Base-by-base conservation (phyloP, 768 basidiomycete genomes). In the Tylopilus felleus region DNA sequence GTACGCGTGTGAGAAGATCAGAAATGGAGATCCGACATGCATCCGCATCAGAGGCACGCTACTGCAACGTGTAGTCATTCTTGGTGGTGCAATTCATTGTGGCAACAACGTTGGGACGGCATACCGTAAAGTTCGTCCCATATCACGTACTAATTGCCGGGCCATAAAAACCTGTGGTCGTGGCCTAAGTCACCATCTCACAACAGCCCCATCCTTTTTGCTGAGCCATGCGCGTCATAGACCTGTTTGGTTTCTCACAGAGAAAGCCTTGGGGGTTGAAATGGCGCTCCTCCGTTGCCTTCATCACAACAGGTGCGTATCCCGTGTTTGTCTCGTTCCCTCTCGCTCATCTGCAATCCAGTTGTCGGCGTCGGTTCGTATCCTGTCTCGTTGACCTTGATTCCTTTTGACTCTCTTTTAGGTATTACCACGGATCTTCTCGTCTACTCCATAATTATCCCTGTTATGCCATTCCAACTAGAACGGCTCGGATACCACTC, bases 111-210 rank as follows among this genome's bases (percentile, higher is more conserved):
- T n/a, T n/a, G n/a, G n/a, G n/a, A n/a, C n/a, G n/a, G n/a, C n/a
- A n/a, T n/a, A n/a, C n/a, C n/a, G n/a, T n/a, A n/a, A n/a, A n/a
- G n/a, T n/a, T 84, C 27, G 74, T 85, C 52, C 83, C 84, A 1
- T 85, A 84, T 60, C 82, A n/a, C n/a, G n/a, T n/a, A n/a, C n/a
- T n/a, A 81, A 33, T 75, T 86, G 72, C 66, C 19, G 83, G 85
- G 22, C 69, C n/a, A n/a, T n/a, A n/a, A n/a, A n/a, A n/a, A n/a
- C n/a, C n/a, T n/a, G n/a, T n/a, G n/a, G n/a, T n/a, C n/a, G 17
- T 17, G 16, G 35, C 4, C 35, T n/a, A n/a, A n/a, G n/a, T n/a
- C n/a, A n/a, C n/a, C n/a, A n/a, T n/a, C n/a, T n/a, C n/a, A n/a
- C n/a, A n/a, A n/a, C n/a, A n/a, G n/a, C n/a, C n/a, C n/a, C n/a